Evolutionary conservation across 2,329 filamentous ascomycete species (phyloP), one percentile per base, ranked within the genome.

Genomic region (Neospermospora avenae): DNA sequence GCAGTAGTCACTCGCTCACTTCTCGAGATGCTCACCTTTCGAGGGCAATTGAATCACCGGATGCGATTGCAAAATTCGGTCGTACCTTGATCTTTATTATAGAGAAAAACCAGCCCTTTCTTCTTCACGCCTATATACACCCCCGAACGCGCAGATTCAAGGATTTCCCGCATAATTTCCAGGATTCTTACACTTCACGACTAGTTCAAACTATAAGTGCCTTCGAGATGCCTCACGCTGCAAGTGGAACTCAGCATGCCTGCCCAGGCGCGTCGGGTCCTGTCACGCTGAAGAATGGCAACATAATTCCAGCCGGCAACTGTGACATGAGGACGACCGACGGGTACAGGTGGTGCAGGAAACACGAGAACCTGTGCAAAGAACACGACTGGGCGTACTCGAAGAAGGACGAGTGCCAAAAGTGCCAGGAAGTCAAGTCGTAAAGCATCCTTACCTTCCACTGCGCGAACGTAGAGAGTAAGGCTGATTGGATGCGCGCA

Each of bases 371-470:
- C 11, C 16, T 35, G 2, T 56, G 53, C 28, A 16, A 46, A 18
- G n/a, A n/a, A 13, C 53, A 56, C 53, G 28, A 56, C 18, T 56
- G 53, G 53, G 20, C 28, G 1, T 56, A 45, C n/a, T 56, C 53
- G 4, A 56, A 56, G 42, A 56, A 56, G 41, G 53, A 56, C n/a
- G 41, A 56, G 16, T 56, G 53, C 11, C 20, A 22, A 10, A 31
- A 6, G 28, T 31, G 28, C 28, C 28, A 31, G 28, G 28, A 31
- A 31, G 28, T 6, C 6, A 31, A 31, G 28, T 5, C 28, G 28
- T 31, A 31, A 31, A 10, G 28, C n/a, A 31, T 31, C 5, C 28
- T 31, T 31, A 5, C 10, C n/a, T n/a, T n/a, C n/a, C 24, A 44
- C 16, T 55, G 53, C 39, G 22, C 14, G 3, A 28, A 28, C 3